A percentile compares a stretch with the other conserved stretches of the same genome.
phyloP scores from a whole-genome alignment of 2,329 filamentous ascomycete species.

The Fonsecaea erecta region DNA sequence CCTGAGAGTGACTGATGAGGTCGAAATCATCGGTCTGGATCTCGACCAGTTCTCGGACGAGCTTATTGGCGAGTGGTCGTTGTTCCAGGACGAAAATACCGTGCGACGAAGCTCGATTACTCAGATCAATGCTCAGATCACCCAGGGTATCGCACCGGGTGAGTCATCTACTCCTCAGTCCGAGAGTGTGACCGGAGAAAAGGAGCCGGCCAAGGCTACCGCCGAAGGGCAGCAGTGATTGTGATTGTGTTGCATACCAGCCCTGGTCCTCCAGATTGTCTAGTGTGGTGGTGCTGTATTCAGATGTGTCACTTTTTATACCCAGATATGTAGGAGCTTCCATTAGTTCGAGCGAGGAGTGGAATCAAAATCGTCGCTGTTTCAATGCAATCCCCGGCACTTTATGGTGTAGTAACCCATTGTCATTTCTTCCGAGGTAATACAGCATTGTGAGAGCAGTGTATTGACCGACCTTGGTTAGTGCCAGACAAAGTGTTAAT shows the following conservation, averaged over 20 bases:
- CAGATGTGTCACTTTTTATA: neutral
- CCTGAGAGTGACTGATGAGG: slow-evolving; percentile 60
- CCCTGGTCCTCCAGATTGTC: neutral
- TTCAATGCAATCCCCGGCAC: neutral
- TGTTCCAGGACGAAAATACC: slow-evolving; percentile 26
- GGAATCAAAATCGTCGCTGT: neutral
- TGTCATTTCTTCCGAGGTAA: neutral
- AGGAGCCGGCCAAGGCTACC: slow-evolving; percentile 20
- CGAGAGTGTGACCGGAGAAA: slow-evolving; percentile 17
- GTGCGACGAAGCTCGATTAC: slow-evolving; percentile 19
- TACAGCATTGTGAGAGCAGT: neutral
- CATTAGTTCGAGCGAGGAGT: neutral
- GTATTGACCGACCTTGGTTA: neutral
- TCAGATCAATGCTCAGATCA: slow-evolving; percentile 27
- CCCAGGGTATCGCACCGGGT: slow-evolving; percentile 19
- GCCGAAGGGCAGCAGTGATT: neutral
- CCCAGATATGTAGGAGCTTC: neutral
- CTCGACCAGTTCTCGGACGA: slow-evolving; percentile 62
- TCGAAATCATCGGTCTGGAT: slow-evolving; percentile 61
- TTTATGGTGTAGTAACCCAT: no score
- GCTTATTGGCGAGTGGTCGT: slow-evolving; percentile 59
- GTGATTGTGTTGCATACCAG: neutral
- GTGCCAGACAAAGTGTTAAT: neutral
- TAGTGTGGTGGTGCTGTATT: neutral
- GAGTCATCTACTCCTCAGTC: slow-evolving; percentile 16